Percentiles rank a stretch among this genome's conserved stretches.
Evolutionary conservation across 257 asterid species (phyloP).

Genomic region (Fraxinus quadrangulata): DNA sequence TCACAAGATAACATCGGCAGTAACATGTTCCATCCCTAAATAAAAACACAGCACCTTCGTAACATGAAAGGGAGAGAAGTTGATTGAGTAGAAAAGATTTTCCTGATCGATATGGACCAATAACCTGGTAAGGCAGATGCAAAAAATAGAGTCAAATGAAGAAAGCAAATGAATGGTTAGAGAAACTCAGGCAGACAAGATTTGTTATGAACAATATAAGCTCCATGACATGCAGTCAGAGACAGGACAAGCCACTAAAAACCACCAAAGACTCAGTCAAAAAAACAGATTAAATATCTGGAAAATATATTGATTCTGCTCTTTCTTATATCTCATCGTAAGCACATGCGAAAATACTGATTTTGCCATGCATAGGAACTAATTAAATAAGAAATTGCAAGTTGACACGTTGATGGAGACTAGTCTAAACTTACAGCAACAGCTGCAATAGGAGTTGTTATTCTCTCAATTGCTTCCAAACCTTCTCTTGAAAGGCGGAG

Average conservation of each 20-base stretch:
- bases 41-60: constrained; percentile 65
- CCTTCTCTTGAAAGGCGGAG: constrained; percentile 91
- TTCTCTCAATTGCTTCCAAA: constrained; percentile 81
- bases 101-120: constrained; percentile 99
- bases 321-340: constrained; percentile 1
- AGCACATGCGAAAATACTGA: background rate
- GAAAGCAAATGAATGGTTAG: background rate
- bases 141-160: constrained; percentile 8
- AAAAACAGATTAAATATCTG: constrained; percentile 1
- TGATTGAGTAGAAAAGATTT: constrained; percentile 95
- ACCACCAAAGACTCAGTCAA: background rate
- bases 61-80: constrained; percentile 91
- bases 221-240: constrained; percentile 10
- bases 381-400: constrained; percentile 16
- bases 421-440: constrained; percentile 74
- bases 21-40: constrained; percentile 13
- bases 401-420: constrained; percentile 12
- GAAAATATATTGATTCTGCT: background rate
- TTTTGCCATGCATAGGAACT: constrained; percentile 2
- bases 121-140: constrained; percentile 57
- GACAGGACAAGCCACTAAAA: background rate
- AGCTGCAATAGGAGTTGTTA: constrained; percentile 84
- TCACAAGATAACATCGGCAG: constrained; percentile 4
- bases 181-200: constrained; percentile 4
- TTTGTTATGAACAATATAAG: constrained; percentile 2